These are phyloP conservation scores for Tricholoma sp. DNA, from an alignment of 768 basidiomycete genomes.

Conservation along the genomic window DNA sequence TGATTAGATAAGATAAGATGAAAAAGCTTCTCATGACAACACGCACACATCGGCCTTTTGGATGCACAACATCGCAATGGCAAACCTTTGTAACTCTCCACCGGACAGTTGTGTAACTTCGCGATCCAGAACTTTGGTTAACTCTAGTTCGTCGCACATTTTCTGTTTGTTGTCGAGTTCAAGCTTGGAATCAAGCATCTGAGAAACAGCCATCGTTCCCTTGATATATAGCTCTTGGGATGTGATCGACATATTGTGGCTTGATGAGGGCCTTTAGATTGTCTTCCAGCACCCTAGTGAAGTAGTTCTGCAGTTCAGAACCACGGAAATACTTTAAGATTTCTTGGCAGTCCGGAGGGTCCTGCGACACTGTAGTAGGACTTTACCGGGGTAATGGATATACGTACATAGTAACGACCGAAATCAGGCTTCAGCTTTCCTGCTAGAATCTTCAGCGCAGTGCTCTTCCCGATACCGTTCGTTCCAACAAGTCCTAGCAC, in stretches of 20 bases:
- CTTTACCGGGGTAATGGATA: neutral
- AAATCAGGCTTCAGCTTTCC: conserved; percentile 98
- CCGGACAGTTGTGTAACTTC: conserved; percentile 86
- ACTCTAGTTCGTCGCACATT: conserved; percentile 82
- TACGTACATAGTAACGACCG: conserved; percentile 86
- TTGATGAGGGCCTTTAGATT: conserved; percentile 98
- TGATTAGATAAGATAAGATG: too few species aligned
- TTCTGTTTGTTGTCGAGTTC: conserved; percentile 86
- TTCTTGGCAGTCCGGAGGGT: conserved; percentile 99
- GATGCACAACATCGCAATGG: conserved; percentile 96
- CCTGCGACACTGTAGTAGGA: conserved; percentile 38
- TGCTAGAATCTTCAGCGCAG: conserved; percentile 92
- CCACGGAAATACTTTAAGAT: conserved; percentile 98
- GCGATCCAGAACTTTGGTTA: conserved; percentile 81
- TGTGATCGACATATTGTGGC: conserved; percentile 99
- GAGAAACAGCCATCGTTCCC: conserved; percentile 74
- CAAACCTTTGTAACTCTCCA: conserved; percentile 97
- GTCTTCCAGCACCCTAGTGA: conserved; percentile 98
- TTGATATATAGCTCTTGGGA: conserved; percentile 96
- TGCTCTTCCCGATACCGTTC: conserved; percentile 99
- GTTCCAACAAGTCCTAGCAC: conserved; percentile 98
- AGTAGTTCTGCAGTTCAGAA: conserved; percentile 98
- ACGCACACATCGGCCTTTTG: conserved; percentile 93
- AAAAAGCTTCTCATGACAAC: too few species aligned
- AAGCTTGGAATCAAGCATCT: conserved; percentile 91